These are phyloP conservation scores for Cryphonectria carpinicola DNA, from an alignment of 2,329 filamentous ascomycete genomes.

Conservation along the genomic window DNA sequence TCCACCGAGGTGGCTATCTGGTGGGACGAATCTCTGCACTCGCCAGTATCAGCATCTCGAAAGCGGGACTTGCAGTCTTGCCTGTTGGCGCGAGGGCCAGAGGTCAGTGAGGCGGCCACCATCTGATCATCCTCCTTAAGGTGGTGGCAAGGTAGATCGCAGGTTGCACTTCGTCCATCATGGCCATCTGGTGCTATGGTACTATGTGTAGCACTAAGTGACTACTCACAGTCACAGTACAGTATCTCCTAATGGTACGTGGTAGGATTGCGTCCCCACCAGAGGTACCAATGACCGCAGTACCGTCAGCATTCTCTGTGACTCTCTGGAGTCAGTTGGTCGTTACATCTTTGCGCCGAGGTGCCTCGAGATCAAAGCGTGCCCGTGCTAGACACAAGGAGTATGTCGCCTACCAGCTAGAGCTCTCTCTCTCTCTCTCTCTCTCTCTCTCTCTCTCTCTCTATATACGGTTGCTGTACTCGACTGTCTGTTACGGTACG, in stretches of 20 bases:
- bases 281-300: background rate
- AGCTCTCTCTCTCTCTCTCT: too few species aligned
- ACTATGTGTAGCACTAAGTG: background rate
- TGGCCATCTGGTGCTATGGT: background rate
- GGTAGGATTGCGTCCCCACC: background rate
- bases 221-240: background rate
- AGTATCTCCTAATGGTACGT: background rate
- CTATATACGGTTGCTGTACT: background rate
- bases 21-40: background rate
- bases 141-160: background rate
- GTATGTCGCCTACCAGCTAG: background rate
- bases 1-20: background rate
- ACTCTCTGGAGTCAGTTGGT: background rate
- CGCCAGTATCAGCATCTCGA: background rate
- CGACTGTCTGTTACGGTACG: background rate
- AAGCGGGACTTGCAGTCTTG: background rate
- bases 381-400: background rate
- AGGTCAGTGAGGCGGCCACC: background rate
- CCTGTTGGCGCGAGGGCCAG: background rate
- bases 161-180: background rate
- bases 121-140: background rate
- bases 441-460: background rate
- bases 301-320: background rate
- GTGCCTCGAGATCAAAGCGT: background rate
- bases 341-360: background rate